Evolutionary conservation across 768 basidiomycete genomes (phyloP), one percentile per base, ranked within the genome.

Genomic region (Kwoniella sp.): DNA sequence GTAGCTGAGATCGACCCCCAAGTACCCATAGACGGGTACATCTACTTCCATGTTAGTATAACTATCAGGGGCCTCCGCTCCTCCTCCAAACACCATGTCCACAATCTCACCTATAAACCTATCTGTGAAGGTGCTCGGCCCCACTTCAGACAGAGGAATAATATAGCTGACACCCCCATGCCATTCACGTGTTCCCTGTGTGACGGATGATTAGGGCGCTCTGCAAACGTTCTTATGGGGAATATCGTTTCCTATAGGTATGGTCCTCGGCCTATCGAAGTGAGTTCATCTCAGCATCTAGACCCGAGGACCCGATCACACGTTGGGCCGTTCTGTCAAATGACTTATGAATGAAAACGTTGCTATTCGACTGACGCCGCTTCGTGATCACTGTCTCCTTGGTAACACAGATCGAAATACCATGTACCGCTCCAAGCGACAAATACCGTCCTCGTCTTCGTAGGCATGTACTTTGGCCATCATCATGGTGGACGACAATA

Each of bases 361-460:
- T n/a, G n/a, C n/a, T n/a, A n/a, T n/a, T n/a, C n/a, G n/a, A 30
- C 52, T 22, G 7, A 17, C 50, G 24, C 24, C 26, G 9, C 50
- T 8, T 49, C 21, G 19, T 47, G 10, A 37, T n/a, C 56, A 46
- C 29, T 55, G 13, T 36, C 29, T 33, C 40, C 40, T 15, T n/a
- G n/a, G n/a, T n/a, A 4, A 44, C 22, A 5, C 37, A 73, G 73
- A 63, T 93, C 91, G 78, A 85, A 87, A 72, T 94, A 90, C 88
- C 93, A 96, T 78, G 91, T 93, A 48, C 92, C 93, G 5, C 77
- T 92, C 4, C 93, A 95, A 81, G 84, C 83, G 60, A 82, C 85
- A 7, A 90, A 87, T 1, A 86, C 90, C 64, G 84, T 84, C 0
- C 80, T 95, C 52, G 89, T 89, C 2, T 80, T 85, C 13, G 87